Percentiles rank a stretch among this genome's conserved stretches.
These are phyloP conservation scores for Avena sativa DNA, from an alignment of 176 grass and related monocot species.

Conservation along the genomic window DNA sequence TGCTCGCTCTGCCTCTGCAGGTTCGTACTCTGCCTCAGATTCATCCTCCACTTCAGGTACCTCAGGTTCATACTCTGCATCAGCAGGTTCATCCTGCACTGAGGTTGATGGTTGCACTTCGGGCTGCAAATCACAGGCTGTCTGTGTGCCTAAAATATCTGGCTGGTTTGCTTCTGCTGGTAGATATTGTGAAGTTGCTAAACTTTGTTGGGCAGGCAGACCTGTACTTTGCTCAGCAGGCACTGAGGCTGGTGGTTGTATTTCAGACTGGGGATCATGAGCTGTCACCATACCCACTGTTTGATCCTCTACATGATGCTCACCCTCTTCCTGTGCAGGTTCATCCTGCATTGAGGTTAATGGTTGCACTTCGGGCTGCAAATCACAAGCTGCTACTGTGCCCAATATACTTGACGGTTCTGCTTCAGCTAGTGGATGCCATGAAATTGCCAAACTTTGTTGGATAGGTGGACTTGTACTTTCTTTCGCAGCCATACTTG, in stretches of 20 bases:
- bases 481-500: conserved; percentile 9
- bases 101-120: conserved; percentile 20
- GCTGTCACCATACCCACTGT: background rate
- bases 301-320: background rate
- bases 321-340: conserved; percentile 19
- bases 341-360: conserved; percentile 16
- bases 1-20: background rate
- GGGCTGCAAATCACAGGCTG: conserved; percentile 14
- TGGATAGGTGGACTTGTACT: conserved; percentile 5
- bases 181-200: conserved; percentile 30
- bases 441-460: conserved; percentile 1
- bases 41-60: background rate
- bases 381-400: background rate
- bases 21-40: background rate
- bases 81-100: conserved; percentile 28
- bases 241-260: background rate
- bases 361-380: conserved; percentile 27
- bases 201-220: conserved; percentile 5
- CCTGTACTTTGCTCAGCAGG: conserved; percentile 21
- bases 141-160: conserved; percentile 11
- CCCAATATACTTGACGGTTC: background rate
- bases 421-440: conserved; percentile 24
- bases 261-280: background rate
- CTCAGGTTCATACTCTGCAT: background rate
- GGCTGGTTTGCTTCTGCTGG: conserved; percentile 23